phyloP scores from a whole-genome alignment of 306 rosid genomes.

The Cucurbita ficifolia region DNA sequence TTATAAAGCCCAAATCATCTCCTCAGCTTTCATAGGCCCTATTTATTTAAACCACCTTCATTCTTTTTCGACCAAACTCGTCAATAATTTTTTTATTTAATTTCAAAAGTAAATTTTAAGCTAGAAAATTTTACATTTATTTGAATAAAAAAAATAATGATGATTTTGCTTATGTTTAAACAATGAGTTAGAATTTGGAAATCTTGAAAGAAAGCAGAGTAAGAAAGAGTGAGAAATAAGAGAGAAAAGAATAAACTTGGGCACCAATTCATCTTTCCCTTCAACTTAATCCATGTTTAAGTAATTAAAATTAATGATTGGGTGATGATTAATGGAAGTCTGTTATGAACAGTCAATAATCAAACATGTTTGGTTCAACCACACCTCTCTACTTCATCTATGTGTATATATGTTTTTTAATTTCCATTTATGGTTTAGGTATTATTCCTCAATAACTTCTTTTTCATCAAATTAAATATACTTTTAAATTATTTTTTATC shows the following conservation, averaged over 20 bases:
- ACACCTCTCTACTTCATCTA: neutral
- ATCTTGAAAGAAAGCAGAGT: conserved; percentile 1
- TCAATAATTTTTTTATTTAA: neutral
- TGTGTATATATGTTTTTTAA: neutral
- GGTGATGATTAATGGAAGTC: neutral
- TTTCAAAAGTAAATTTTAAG: no score
- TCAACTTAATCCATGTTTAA: neutral
- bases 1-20: no score
- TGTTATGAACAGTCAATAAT: neutral
- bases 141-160: neutral
- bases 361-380: conserved; percentile 1
- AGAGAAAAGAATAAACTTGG: neutral
- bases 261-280: neutral
- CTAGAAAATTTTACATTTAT: no score
- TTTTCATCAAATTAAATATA: neutral
- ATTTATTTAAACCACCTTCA: no score
- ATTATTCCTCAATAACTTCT: neutral
- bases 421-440: neutral
- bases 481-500: neutral
- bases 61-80: no score
- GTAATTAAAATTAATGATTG: neutral
- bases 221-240: neutral
- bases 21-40: no score
- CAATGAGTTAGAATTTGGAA: neutral
- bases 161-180: neutral